Percentiles rank a stretch among this genome's conserved stretches.
These are phyloP conservation scores for Chaetomiaceae sp. DNA, from an alignment of 2,329 filamentous ascomycete genomes.

Conservation along the genomic window DNA sequence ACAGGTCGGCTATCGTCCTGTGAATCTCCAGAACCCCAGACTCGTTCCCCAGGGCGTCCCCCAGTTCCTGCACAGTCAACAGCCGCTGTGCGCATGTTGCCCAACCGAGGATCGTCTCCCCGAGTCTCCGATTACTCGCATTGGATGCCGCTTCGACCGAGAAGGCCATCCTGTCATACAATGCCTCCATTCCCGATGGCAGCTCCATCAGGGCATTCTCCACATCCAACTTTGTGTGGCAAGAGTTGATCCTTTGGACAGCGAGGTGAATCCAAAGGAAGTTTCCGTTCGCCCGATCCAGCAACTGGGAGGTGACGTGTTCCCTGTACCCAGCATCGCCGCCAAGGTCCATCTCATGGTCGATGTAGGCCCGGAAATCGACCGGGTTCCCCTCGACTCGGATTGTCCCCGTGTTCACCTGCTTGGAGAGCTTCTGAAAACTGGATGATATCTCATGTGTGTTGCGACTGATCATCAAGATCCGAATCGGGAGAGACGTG, in stretches of 20 bases:
- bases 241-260: constrained; percentile 28
- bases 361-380: constrained; percentile 23
- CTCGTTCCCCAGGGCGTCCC: constrained; percentile 22
- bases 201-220: constrained; percentile 26
- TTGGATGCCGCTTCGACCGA: constrained; percentile 17
- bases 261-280: constrained; percentile 34
- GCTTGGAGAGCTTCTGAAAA: constrained; percentile 16
- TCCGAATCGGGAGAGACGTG: constrained; percentile 24
- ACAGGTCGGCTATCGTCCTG: constrained; percentile 27
- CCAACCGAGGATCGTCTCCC: constrained; percentile 26
- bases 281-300: constrained; percentile 28
- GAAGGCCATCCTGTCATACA: constrained; percentile 32
- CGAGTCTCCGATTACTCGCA: constrained; percentile 16
- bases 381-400: constrained; percentile 16
- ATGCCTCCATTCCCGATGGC: constrained; percentile 30
- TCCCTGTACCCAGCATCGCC: constrained; percentile 19
- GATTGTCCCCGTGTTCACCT: constrained; percentile 3
- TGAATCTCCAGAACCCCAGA: constrained; percentile 25
- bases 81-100: constrained; percentile 24
- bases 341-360: constrained; percentile 22
- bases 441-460: constrained; percentile 21
- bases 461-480: constrained; percentile 31
- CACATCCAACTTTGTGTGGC: constrained; percentile 26
- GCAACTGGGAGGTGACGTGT: constrained; percentile 23
- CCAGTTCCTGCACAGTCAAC: constrained; percentile 25